Evolutionary conservation across 768 basidiomycete genomes (phyloP).

Genomic region (Mycena belliarum): DNA sequence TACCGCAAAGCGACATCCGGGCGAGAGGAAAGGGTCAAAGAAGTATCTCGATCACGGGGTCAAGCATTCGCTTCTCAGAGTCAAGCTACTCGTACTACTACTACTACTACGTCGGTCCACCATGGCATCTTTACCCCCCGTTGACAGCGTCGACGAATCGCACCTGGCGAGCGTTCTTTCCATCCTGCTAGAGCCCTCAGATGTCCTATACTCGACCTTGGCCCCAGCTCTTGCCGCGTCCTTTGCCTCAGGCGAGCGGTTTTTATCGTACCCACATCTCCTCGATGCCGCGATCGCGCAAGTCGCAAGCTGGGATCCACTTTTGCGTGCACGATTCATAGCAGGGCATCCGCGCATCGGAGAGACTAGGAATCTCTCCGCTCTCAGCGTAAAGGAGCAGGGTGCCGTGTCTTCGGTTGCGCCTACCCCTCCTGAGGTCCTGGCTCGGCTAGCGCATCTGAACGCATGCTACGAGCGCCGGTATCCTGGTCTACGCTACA

Average conservation of each 20-base stretch:
- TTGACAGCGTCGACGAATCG: constrained; percentile 35
- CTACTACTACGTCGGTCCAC: not conserved
- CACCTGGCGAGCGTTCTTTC: constrained; percentile 30
- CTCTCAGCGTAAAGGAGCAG: constrained; percentile 80
- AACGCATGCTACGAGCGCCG: constrained; percentile 75
- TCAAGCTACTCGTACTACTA: too few relatives aligned
- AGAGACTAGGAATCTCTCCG: constrained; percentile 73
- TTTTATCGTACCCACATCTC: constrained; percentile 52
- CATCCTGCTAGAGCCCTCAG: constrained; percentile 59
- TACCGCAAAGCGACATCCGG: constrained; percentile 58
- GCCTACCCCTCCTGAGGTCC: constrained; percentile 71
- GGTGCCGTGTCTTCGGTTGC: constrained; percentile 42
- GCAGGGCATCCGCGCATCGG: constrained; percentile 90
- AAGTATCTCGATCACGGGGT: not conserved
- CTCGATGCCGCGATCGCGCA: constrained; percentile 53
- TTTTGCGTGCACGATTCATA: constrained; percentile 63
- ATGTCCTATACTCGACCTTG: constrained; percentile 51
- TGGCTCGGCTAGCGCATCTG: constrained; percentile 70
- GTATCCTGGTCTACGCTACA: constrained; percentile 80
- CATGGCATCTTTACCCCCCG: constrained; percentile 32
- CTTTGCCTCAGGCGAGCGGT: constrained; percentile 27
- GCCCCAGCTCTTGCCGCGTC: constrained; percentile 49
- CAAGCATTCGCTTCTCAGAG: too few relatives aligned
- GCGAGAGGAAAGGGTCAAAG: not conserved
- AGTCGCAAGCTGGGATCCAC: constrained; percentile 54